Percentiles rank a stretch among this genome's conserved stretches.
These are phyloP conservation scores for Mucor mucedo DNA, from an alignment of 371 early-diverging fungal species.

Conservation along the genomic window DNA sequence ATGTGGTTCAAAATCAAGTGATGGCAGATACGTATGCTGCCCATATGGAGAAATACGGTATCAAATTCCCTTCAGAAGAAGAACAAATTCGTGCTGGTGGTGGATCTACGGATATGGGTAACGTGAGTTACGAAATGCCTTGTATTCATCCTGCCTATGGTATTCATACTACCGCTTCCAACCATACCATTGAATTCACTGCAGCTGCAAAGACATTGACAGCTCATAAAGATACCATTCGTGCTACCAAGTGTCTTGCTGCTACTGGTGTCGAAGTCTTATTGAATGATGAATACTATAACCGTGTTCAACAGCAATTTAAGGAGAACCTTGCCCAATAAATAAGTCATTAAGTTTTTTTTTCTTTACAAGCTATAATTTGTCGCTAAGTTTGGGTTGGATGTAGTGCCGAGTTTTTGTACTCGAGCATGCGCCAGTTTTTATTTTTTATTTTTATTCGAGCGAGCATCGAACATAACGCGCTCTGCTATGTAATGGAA, in stretches of 20 bases:
- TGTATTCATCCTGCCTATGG: constrained; percentile 53
- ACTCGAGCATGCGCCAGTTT: too few relatives aligned
- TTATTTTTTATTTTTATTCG: too few relatives aligned
- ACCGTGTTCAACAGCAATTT: constrained; percentile 26
- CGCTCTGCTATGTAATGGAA: too few relatives aligned
- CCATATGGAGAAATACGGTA: constrained; percentile 57
- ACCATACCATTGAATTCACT: constrained; percentile 73
- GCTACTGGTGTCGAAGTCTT: constrained; percentile 31
- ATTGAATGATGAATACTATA: constrained; percentile 24
- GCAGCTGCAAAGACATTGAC: constrained; percentile 57
- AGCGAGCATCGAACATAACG: too few relatives aligned
- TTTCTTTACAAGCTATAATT: too few relatives aligned
- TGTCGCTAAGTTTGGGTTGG: too few relatives aligned
- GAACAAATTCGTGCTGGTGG: constrained; percentile 45
- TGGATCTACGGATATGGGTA: constrained; percentile 82
- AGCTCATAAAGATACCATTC: constrained; percentile 66
- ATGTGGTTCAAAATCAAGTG: constrained; percentile 58
- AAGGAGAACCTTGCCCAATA: constrained; percentile 11
- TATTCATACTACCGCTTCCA: constrained; percentile 52
- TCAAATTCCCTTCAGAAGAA: constrained; percentile 41
- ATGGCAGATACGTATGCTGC: constrained; percentile 63
- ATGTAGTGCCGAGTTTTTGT: too few relatives aligned
- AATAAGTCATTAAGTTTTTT: background rate
- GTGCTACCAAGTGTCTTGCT: constrained; percentile 33
- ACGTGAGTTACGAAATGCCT: constrained; percentile 62